Evolutionary conservation across 73 alveolate genomes (phyloP), one percentile per base, ranked within the genome.

Genomic region (Diophrys appendiculata): DNA sequence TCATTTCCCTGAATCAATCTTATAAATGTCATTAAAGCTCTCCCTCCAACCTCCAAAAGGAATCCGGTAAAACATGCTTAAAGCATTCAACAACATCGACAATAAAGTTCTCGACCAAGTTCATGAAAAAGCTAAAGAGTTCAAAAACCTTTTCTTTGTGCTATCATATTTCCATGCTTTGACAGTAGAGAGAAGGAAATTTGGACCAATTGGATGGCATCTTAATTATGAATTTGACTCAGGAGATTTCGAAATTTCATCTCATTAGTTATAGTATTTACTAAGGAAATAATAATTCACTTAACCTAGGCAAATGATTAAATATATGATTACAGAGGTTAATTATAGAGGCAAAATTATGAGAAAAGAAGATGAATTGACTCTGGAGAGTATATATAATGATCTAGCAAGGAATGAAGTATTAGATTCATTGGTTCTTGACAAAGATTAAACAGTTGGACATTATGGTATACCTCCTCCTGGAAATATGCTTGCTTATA

Each of bases 161-260:
- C 54, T 86, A 56, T 69, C 78, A 27, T 70, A 79, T 73, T 97
- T 94, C 94, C 99, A 97, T 87, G 96, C 99, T 23, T 84, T 94
- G 13, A 97, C 96, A 0, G 91, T 93, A 68, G 99, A 96, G 90
- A 92, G 99, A 80, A 88, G 94, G 79, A 96, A 95, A 87, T 97
- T 86, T 90, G 99, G 99, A 0, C 97, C 99, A 18, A 89, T 97
- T 31, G 99, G 99, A 18, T 97, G 98, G 98, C 91, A 93, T 91
- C 88, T 91, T 29, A 86, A 93, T 75, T 97, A 97, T 80, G 97
- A 95, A 68, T 85, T 85, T 54, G 54, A 85, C 28, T 88, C 77
- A 30, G 72, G 76, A 64, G 93, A 85, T 52, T 85, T 85, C 88
- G 25, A 65, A 29, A 85, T 85, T 29, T 67, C 85, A 8, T 29